Base-by-base conservation (phyloP, 306 rosid genomes). In the Delonix regia region DNA sequence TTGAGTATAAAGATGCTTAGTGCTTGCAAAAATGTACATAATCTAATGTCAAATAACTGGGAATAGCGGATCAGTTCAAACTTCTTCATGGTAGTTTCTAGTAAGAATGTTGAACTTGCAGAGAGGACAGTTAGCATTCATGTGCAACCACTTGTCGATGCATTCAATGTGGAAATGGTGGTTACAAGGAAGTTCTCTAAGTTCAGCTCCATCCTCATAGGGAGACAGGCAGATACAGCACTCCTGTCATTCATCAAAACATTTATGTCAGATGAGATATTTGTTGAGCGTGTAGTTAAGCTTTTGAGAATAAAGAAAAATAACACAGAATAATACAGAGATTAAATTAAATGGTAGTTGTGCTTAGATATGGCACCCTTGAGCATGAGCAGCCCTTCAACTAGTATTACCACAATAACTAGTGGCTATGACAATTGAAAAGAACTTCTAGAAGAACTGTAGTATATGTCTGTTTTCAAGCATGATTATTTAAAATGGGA, bases 141-240 rank as follows among this genome's bases (percentile, higher is more conserved):
- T 85, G 82, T 77, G 87, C 72, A 95, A 74, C 98, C 99, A 93
- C 87, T 87, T 93, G 86, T 95, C 96, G 27, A 95, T 92, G 92
- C 99, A 95, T 11, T 81, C 60, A 77, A 94, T 69, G 76, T 95
- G 98, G 74, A 93, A 95, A 80, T 90, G 93, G 84, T 95, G 99
- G 71, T 79, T 77, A 80, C 97, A 91, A 44, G 99, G 99, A 67
- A 93, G 98, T 65, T 88, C 88, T 42, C 97, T 86, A 13, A 95
- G 84, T 76, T 93, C 98, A 2, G 85, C 72, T 9, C 86, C 93
- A 2, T 91, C 88, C 11, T 91, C 90, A 48, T 95, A 93, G 45
- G 84, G 65, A 14, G 86, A 85, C 44, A 95, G 94, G 80, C 99
- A 95, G 80, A 95, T 87, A 61, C 93, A 84, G 57, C 99, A 95